Base-by-base conservation (phyloP, 176 grass and related monocot genomes). In the Luzula sylvatica region DNA sequence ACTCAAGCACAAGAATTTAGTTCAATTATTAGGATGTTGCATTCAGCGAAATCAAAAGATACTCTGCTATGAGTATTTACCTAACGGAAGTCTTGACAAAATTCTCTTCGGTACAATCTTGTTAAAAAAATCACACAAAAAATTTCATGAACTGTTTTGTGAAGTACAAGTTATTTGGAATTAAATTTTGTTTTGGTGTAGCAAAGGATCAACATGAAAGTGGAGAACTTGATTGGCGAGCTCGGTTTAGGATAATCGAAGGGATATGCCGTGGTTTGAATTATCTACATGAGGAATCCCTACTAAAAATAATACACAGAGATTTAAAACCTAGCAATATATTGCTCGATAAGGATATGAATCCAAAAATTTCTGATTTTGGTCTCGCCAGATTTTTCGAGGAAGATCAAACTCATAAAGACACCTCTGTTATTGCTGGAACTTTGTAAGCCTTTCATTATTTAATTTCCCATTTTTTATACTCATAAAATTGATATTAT, bases 281-380 rank as follows among this genome's bases (percentile, higher is more conserved):
- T 46, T 46, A 46, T 46, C 43, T 46, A 46, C 43, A 46, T n/a
- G 43, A 46, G 43, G 43, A 46, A 46, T 46, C 43, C 15, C 12
- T 8, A 25, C 26, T 61, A 8, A 61, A 46, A 61, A 16, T 61
- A 17, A 46, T 61, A 16, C 58, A 61, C 21, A 61, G 58, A 61
- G 58, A 61, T 27, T 42, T 61, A 11, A 61, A 61, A 61, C 38
- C 26, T 8, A 61, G 58, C 3, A 61, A 61, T 15, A 61, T 61
- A 61, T 61, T 61, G 38, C 58, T 61, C 0, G 58, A 46, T 46
- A 46, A 46, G 15, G 43, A 46, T 46, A 46, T 46, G 43, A 46
- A n/a, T 12, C 43, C 43, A 12, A 46, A 46, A 46, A 46, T 46
- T 46, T 46, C 43, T 46, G 43, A 46, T 46, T 46, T 46, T n/a